These are phyloP conservation scores for Encephalitozoon romaleae DNA, from an alignment of 371 early-diverging fungal genomes.

Conservation along the genomic window DNA sequence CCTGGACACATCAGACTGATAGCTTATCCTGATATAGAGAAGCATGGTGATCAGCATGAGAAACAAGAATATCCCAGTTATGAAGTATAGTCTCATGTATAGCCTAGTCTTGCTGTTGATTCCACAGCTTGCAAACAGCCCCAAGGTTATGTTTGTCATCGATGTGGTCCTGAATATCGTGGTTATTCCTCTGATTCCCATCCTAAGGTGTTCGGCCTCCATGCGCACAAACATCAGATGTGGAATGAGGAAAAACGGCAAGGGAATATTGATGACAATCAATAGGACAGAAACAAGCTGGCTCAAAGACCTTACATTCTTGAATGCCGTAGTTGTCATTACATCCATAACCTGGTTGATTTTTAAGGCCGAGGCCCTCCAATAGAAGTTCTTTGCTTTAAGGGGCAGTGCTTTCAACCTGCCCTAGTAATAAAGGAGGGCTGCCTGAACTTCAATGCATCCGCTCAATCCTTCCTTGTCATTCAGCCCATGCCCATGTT, in stretches of 20 bases:
- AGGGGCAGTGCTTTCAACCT: background rate
- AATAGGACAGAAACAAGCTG: conserved; percentile 15
- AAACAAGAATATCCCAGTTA: background rate
- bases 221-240: background rate
- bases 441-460: background rate
- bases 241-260: conserved; percentile 12
- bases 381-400: background rate
- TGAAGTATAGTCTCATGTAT: conserved; percentile 32
- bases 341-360: background rate
- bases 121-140: conserved; percentile 34
- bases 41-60: background rate
- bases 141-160: conserved; percentile 33
- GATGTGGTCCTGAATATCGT: conserved; percentile 4
- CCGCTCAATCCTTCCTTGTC: background rate
- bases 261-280: conserved; percentile 22
- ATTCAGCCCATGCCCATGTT: background rate
- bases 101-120: conserved; percentile 26
- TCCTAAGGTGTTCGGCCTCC: conserved; percentile 10
- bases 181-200: background rate
- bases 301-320: conserved; percentile 18
- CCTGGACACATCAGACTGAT: background rate
- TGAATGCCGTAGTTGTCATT: conserved; percentile 34
- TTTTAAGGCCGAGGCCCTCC: background rate
- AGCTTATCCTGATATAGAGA: conserved; percentile 13
- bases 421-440: background rate